A percentile compares a stretch with the other conserved stretches of the same genome.
These are phyloP conservation scores for Lentinula lateritia DNA, from an alignment of 768 basidiomycete species.

Conservation along the genomic window DNA sequence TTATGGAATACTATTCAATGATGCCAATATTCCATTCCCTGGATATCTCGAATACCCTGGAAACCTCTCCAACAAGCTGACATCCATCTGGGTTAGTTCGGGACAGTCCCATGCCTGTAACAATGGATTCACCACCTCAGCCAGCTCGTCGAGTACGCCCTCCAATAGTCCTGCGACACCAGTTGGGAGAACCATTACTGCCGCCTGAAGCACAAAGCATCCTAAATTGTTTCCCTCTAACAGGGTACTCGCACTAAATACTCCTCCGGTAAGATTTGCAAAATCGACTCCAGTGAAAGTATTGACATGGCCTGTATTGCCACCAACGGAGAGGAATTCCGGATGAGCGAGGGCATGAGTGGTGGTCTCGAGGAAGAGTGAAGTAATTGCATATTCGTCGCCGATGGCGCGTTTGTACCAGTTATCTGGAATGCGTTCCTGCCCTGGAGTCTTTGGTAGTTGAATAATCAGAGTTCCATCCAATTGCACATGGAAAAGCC, in stretches of 20 bases:
- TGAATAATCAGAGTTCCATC: not conserved
- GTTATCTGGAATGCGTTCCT: conserved; percentile 6
- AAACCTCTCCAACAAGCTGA: not conserved
- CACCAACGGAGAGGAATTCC: conserved; percentile 5
- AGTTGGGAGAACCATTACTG: not conserved
- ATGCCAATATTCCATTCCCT: not conserved
- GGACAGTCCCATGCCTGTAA: not conserved
- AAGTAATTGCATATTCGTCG: not conserved
- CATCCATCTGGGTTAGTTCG: not conserved
- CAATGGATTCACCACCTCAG: not conserved
- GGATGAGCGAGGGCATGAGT: not conserved
- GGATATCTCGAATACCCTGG: not conserved
- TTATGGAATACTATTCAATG: no score
- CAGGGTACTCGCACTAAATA: not conserved
- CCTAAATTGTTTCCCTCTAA: not conserved
- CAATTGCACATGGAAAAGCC: not conserved
- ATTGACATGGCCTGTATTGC: conserved; percentile 2
- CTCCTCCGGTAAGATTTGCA: conserved; percentile 4
- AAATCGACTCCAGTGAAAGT: conserved; percentile 2
- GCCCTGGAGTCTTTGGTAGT: not conserved
- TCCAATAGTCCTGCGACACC: not conserved
- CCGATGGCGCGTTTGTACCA: conserved; percentile 4
- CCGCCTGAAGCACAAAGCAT: not conserved
- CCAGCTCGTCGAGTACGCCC: not conserved
- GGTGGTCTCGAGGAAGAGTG: not conserved